Conservation (phyloP, 768 basidiomycete genomes). For the Candolleomyces eurysporus region DNA sequence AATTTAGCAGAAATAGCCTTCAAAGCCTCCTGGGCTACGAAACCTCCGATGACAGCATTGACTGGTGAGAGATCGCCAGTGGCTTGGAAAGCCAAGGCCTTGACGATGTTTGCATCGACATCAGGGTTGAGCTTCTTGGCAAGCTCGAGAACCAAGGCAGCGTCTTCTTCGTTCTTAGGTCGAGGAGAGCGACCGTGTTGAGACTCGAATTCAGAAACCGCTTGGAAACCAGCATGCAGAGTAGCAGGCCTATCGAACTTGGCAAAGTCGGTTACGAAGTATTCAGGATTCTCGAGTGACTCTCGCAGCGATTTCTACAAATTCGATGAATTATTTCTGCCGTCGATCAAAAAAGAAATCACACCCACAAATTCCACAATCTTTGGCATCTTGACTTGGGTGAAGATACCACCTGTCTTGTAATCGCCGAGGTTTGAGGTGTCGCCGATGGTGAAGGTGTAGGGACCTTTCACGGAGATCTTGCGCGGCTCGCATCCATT, state of each 20-base stretch:
- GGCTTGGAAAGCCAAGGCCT: constrained; percentile 89
- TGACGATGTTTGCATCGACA: constrained; percentile 76
- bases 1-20: constrained; percentile 98
- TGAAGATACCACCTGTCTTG: constrained; percentile 88
- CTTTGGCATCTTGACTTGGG: constrained; percentile 99
- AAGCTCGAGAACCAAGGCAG: constrained; percentile 62
- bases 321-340: constrained; percentile 2
- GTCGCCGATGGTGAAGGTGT: constrained; percentile 95
- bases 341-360: neutral
- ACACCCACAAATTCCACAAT: constrained; percentile 84
- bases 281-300: constrained; percentile 77
- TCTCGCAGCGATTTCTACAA: constrained; percentile 89
- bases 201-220: constrained; percentile 74
- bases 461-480: constrained; percentile 92
- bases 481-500: constrained; percentile 92
- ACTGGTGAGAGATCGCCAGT: constrained; percentile 87
- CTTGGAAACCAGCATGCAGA: constrained; percentile 93
- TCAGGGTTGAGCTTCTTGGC: constrained; percentile 79
- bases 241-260: constrained; percentile 93
- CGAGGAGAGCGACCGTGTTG: constrained; percentile 70
- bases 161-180: constrained; percentile 82
- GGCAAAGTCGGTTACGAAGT: constrained; percentile 93
- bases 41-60: constrained; percentile 92
- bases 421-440: constrained; percentile 78
- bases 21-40: constrained; percentile 96